Percentiles rank a stretch among this genome's conserved stretches.
Evolutionary conservation across 1,284 basidiomycete genomes (phyloP).

Genomic region (Termitomyces sp.): DNA sequence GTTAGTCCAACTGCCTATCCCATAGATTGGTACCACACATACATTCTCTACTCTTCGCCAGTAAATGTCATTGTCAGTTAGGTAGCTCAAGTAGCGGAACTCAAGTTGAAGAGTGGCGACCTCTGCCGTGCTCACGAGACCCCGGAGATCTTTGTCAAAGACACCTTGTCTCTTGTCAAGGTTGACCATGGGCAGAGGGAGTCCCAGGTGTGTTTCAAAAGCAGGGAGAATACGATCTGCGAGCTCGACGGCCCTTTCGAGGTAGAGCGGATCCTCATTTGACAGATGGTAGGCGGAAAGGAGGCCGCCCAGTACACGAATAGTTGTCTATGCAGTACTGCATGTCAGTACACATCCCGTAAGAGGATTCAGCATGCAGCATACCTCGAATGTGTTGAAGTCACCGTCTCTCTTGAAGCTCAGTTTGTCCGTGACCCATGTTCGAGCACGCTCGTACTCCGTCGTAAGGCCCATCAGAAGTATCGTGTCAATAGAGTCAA

Average conservation of each 20-base stretch:
- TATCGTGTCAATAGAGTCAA: conserved; percentile 84
- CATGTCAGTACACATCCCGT: neutral
- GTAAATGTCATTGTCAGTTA: conserved; percentile 75
- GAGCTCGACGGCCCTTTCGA: conserved; percentile 75
- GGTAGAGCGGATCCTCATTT: conserved; percentile 58
- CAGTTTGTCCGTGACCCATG: conserved; percentile 73
- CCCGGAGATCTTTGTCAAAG: conserved; percentile 59
- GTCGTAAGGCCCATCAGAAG: conserved; percentile 78
- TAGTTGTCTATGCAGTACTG: conserved; percentile 32
- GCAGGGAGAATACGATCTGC: conserved; percentile 82
- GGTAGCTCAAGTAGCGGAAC: conserved; percentile 81
- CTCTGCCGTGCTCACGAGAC: conserved; percentile 79
- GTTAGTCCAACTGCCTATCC: neutral
- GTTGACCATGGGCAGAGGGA: conserved; percentile 81
- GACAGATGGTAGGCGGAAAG: conserved; percentile 80
- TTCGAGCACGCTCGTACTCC: conserved; percentile 73
- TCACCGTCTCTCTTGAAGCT: conserved; percentile 76
- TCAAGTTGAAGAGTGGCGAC: conserved; percentile 84
- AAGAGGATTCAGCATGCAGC: conserved; percentile 18
- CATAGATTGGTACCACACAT: neutral
- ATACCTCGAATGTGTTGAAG: conserved; percentile 90
- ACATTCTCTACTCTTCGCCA: conserved; percentile 83
- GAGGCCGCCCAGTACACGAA: conserved; percentile 46
- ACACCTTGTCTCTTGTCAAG: conserved; percentile 63
- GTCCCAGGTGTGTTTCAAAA: conserved; percentile 78